Percentiles rank a stretch among this genome's conserved stretches.
These are phyloP conservation scores for Lachnellula occidentalis DNA, from an alignment of 2,329 filamentous ascomycete species.

Conservation along the genomic window DNA sequence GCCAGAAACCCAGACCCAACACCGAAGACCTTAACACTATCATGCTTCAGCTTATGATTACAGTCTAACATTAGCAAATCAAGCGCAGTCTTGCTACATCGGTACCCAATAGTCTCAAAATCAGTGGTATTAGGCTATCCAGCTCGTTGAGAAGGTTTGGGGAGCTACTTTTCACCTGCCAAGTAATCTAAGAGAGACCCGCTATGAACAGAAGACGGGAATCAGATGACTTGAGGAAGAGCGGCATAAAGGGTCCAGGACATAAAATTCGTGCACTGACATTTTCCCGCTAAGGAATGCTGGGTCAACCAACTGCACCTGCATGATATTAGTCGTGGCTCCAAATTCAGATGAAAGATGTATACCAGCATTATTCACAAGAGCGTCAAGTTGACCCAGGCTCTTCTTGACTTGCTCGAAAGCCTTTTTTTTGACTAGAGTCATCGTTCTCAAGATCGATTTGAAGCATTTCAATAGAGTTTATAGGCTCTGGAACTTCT, in stretches of 20 bases:
- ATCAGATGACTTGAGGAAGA: constrained; percentile 37
- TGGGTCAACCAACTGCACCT: constrained; percentile 29
- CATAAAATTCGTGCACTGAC: constrained; percentile 26
- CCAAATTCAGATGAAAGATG: neutral
- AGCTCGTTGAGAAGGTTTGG: constrained; percentile 18
- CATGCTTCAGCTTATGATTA: constrained; percentile 37
- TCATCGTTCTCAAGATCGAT: constrained; percentile 22
- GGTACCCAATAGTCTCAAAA: constrained; percentile 32
- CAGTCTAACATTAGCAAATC: constrained; percentile 47
- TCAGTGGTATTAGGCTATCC: constrained; percentile 39
- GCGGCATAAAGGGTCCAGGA: constrained; percentile 31
- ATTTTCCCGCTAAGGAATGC: constrained; percentile 26
- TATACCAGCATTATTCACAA: constrained; percentile 23
- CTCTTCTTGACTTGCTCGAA: constrained; percentile 13
- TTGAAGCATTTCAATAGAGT: constrained; percentile 15
- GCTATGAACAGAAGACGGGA: constrained; percentile 43
- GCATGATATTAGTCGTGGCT: no score
- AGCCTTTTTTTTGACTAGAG: constrained; percentile 21
- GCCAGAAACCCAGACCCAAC: constrained; percentile 45
- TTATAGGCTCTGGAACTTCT: constrained; percentile 29
- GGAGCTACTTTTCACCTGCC: constrained; percentile 23
- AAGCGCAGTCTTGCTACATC: constrained; percentile 39
- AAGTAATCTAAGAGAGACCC: constrained; percentile 34
- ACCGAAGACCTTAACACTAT: constrained; percentile 46
- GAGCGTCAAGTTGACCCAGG: constrained; percentile 14